Evolutionary conservation across 768 basidiomycete species (phyloP).

Genomic region (Fistulinella prunicolor): DNA sequence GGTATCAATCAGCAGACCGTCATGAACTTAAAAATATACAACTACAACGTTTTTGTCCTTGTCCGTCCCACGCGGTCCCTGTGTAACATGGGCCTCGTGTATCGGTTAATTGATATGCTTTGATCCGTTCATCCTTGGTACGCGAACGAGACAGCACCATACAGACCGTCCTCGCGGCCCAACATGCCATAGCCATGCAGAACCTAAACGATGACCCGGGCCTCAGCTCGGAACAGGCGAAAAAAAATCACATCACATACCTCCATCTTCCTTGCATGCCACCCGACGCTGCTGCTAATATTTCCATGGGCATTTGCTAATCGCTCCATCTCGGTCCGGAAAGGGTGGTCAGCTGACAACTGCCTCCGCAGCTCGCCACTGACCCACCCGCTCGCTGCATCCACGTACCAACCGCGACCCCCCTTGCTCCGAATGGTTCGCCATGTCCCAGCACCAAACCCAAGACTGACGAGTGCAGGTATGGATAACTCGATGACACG

Average conservation of each 20-base stretch:
- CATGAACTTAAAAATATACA: neutral
- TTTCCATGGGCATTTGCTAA: constrained; percentile 82
- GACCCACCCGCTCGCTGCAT: constrained; percentile 80
- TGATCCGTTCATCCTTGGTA: constrained; percentile 65
- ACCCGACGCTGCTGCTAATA: constrained; percentile 88
- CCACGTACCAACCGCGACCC: constrained; percentile 92
- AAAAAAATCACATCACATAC: constrained; percentile 42
- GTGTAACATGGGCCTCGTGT: neutral
- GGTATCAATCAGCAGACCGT: neutral
- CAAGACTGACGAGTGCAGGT: constrained; percentile 65
- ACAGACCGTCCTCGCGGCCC: constrained; percentile 89
- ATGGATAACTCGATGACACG: constrained; percentile 86
- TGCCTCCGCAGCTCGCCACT: constrained; percentile 56
- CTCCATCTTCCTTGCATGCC: constrained; percentile 98
- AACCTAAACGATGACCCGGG: constrained; percentile 43
- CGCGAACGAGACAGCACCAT: constrained; percentile 92
- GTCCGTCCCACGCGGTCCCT: neutral
- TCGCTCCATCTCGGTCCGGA: constrained; percentile 66
- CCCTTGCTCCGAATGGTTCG: constrained; percentile 89
- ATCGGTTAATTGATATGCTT: neutral
- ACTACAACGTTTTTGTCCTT: neutral
- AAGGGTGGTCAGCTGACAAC: constrained; percentile 57
- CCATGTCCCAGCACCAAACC: constrained; percentile 83
- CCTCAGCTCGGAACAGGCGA: neutral
- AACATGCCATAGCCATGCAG: constrained; percentile 88